Base-by-base conservation (phyloP, 2,329 filamentous ascomycete species). In the Hymenoscyphus repandus region DNA sequence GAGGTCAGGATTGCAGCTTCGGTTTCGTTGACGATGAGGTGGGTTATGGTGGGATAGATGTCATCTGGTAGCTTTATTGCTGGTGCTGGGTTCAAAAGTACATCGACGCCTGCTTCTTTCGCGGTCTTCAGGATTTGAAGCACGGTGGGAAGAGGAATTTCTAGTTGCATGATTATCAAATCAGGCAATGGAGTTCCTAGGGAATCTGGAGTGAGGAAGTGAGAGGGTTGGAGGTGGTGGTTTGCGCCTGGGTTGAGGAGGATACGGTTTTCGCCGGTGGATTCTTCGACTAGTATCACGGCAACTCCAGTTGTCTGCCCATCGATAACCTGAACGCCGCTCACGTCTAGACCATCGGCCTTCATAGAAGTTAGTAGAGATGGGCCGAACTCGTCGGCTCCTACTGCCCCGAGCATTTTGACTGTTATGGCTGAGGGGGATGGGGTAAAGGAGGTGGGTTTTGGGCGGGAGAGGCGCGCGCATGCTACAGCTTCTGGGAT, bases 21-120 rank as follows among this genome's bases (percentile, higher is more conserved):
- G 1, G 86, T 93, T 73, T 96, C 91, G 64, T 97, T 96, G 62
- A 96, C 80, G 45, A 96, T 80, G 39, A 96, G 74, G 62, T 95
- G 89, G 38, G 83, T 82, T 31, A 96, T 76, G 1, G 79, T 80
- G 6, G 67, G 61, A 65, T 87, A 93, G 7, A 81, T 82, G 27
- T 80, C 75, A 0, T 74, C 73, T 1, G 88, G 90, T 3, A 96
- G 70, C 7, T 72, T 68, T 40, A 83, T 77, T 3, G 90, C 90
- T 4, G 87, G 86, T 2, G 91, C 91, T 13, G 91, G 90, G 68
- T 96, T 97, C 57, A 96, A 77, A 45, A 96, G 77, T 2, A 92
- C 85, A 33, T 78, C 74, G 1, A 87, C 73, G 1, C 68, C 66
- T 27, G 69, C 68, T 30, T 61, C 61, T 22, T 74, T 70, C 7